Evolutionary conservation across 768 basidiomycete species (phyloP).

Genomic region (Trichaptum fuscoviolaceum): DNA sequence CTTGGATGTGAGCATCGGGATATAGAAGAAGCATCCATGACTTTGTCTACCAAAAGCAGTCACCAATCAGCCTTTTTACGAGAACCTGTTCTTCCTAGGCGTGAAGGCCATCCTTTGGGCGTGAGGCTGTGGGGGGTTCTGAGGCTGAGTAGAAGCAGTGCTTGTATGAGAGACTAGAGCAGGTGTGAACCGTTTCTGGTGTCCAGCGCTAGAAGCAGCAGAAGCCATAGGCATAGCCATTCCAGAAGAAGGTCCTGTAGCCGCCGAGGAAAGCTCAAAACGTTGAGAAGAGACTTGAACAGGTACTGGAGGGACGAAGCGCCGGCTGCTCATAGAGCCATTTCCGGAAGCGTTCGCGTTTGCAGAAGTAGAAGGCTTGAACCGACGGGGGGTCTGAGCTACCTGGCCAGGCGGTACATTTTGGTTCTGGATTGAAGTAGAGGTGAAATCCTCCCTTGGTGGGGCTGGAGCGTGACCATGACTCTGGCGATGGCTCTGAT

Average conservation of each 20-base stretch:
- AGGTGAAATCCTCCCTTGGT: neutral
- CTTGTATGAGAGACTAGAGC: neutral
- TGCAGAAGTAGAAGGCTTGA: neutral
- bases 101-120: constrained; percentile 3
- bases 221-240: neutral
- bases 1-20: neutral
- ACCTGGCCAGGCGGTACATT: neutral
- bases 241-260: neutral
- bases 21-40: neutral
- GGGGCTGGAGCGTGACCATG: neutral
- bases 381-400: neutral
- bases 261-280: neutral
- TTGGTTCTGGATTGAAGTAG: neutral
- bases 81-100: neutral
- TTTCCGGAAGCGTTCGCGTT: neutral
- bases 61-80: neutral
- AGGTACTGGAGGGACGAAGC: neutral
- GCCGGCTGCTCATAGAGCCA: neutral
- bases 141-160: neutral
- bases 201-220: neutral
- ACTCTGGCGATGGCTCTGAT: neutral
- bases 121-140: neutral
- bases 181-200: neutral
- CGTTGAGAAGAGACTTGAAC: neutral
- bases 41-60: neutral